Evolutionary conservation across 148 eudicot species (phyloP).

Genomic region (Rhododendron mucronatum): DNA sequence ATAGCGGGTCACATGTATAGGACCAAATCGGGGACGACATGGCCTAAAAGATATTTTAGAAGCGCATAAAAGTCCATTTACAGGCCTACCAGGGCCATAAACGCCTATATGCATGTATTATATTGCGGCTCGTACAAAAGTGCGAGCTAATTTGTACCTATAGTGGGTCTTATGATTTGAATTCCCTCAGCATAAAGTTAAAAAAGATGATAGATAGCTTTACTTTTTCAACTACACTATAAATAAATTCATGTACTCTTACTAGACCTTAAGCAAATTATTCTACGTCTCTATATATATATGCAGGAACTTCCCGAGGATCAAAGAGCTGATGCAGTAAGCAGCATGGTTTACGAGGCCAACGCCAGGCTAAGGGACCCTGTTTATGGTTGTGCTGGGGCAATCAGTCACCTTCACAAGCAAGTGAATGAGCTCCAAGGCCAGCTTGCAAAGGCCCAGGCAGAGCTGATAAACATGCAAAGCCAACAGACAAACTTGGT

Average conservation of each 20-base stretch:
- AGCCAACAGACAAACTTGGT: constrained; percentile 32
- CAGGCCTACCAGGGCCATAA: no score
- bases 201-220: background rate
- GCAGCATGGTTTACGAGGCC: constrained; percentile 45
- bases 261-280: background rate
- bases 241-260: background rate
- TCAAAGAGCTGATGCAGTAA: constrained; percentile 40
- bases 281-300: background rate
- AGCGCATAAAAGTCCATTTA: no score
- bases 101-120: no score
- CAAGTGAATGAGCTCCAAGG: constrained; percentile 33
- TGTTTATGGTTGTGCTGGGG: constrained; percentile 37
- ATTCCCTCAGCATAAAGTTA: background rate
- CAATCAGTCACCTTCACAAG: constrained; percentile 37
- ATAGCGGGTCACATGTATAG: background rate
- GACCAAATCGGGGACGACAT: no score
- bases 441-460: constrained; percentile 33
- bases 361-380: constrained; percentile 40
- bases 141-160: background rate
- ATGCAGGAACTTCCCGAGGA: constrained; percentile 33
- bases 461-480: constrained; percentile 29
- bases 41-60: no score
- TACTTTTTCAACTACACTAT: background rate
- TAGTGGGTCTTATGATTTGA: background rate
- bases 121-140: background rate